These are phyloP conservation scores for Arthrobotrys sphaeroides DNA, from an alignment of 2,329 filamentous ascomycete genomes.

Conservation along the genomic window DNA sequence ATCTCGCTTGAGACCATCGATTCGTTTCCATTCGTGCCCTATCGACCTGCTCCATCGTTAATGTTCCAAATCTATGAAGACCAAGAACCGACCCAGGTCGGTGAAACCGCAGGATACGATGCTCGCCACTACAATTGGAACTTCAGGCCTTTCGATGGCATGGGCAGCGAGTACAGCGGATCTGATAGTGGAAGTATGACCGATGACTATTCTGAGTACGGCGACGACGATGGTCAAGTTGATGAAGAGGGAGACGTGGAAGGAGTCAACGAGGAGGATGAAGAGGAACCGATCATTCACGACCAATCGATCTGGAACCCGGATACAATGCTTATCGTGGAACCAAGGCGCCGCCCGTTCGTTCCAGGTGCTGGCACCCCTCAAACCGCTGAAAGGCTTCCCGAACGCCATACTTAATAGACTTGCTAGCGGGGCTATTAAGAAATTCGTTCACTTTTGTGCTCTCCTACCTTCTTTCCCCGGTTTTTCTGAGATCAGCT, in stretches of 20 bases:
- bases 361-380: not conserved
- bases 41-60: not conserved
- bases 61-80: constrained; percentile 32
- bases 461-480: no score
- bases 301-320: constrained; percentile 22
- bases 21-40: constrained; percentile 29
- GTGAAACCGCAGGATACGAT: not conserved
- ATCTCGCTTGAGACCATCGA: constrained; percentile 34
- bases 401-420: constrained; percentile 2
- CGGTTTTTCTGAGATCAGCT: no score
- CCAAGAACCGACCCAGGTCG: not conserved
- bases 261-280: not conserved
- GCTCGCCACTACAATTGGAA: not conserved
- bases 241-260: not conserved
- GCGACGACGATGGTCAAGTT: not conserved
- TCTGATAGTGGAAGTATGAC: not conserved
- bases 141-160: not conserved
- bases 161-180: not conserved
- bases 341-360: not conserved
- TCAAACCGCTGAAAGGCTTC: not conserved
- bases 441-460: not conserved
- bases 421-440: not conserved
- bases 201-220: not conserved
- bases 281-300: not conserved
- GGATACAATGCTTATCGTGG: not conserved